These are phyloP conservation scores for Aphanomyces invadans DNA, from an alignment of 352 stramenopile genomes.

Conservation along the genomic window DNA sequence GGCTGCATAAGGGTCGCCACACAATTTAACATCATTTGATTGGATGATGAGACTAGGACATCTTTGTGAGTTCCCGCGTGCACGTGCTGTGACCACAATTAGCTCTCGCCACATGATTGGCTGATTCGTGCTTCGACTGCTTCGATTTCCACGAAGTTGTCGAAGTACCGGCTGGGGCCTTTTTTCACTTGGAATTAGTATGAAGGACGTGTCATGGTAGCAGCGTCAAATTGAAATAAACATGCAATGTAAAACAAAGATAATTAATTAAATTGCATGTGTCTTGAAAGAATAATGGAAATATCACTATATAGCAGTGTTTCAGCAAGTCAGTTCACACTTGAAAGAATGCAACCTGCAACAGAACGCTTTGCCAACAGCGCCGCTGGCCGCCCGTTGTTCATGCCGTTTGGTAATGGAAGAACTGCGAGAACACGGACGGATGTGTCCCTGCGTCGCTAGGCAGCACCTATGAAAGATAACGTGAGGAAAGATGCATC, in stretches of 20 bases:
- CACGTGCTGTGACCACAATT: constrained; percentile 13
- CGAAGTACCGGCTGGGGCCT: not conserved
- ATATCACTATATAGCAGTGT: no score
- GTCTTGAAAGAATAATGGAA: no score
- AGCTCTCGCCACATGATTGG: constrained; percentile 5
- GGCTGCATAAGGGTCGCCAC: not conserved
- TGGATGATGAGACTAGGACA: constrained; percentile 14
- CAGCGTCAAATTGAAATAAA: no score
- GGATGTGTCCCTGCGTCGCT: no score
- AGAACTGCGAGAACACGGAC: no score
- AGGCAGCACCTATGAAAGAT: no score
- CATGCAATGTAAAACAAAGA: not conserved
- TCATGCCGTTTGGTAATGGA: no score
- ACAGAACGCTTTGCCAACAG: no score
- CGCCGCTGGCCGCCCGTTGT: no score
- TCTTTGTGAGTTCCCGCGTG: not conserved
- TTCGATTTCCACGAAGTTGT: not conserved
- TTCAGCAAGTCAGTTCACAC: no score
- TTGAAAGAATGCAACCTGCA: no score
- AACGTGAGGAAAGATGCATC: not conserved
- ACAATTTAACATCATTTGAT: not conserved
- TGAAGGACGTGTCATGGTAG: not conserved
- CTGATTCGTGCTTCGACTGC: not conserved
- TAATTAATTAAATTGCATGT: no score
- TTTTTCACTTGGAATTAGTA: not conserved